Conservation (phyloP, 345 rosid genomes). For the Linum tenue region DNA sequence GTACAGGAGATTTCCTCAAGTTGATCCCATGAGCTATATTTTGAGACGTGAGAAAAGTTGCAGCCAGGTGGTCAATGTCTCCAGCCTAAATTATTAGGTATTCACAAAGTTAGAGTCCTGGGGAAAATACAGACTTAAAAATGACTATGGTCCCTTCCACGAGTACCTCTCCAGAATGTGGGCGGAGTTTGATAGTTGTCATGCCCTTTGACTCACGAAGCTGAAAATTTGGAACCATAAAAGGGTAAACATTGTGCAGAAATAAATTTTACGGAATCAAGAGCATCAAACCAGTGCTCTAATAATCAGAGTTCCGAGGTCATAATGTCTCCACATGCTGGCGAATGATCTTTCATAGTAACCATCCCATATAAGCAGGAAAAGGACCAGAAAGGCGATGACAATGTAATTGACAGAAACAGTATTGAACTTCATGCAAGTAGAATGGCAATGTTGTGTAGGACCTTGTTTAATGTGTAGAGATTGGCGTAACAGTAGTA, state of each 20-base stretch:
- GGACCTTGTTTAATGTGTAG: slow-evolving; percentile 80
- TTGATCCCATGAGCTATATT: slow-evolving; percentile 98
- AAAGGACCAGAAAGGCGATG: too few species aligned
- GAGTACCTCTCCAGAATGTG: slow-evolving; percentile 93
- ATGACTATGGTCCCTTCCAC: not conserved
- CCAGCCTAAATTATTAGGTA: slow-evolving; percentile 58
- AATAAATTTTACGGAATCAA: not conserved
- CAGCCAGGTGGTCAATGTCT: slow-evolving; percentile 98
- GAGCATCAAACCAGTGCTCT: not conserved
- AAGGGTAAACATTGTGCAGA: not conserved
- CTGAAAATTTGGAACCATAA: slow-evolving; percentile 31
- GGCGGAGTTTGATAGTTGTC: slow-evolving; percentile 92
- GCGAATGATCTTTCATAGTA: too few species aligned
- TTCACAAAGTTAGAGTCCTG: slow-evolving; percentile 8
- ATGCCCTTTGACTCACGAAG: slow-evolving; percentile 98
- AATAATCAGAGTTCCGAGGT: too few species aligned
- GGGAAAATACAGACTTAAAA: not conserved
- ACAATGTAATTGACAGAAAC: not conserved
- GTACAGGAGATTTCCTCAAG: slow-evolving; percentile 98
- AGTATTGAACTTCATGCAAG: not conserved
- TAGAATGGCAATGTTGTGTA: not conserved
- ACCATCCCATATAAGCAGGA: slow-evolving; percentile 5
- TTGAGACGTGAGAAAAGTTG: slow-evolving; percentile 85
- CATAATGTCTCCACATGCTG: too few species aligned
- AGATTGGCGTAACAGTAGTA: slow-evolving; percentile 96